Conservation (phyloP, 495 filamentous ascomycete species). For the Aspergillus haitiensis region DNA sequence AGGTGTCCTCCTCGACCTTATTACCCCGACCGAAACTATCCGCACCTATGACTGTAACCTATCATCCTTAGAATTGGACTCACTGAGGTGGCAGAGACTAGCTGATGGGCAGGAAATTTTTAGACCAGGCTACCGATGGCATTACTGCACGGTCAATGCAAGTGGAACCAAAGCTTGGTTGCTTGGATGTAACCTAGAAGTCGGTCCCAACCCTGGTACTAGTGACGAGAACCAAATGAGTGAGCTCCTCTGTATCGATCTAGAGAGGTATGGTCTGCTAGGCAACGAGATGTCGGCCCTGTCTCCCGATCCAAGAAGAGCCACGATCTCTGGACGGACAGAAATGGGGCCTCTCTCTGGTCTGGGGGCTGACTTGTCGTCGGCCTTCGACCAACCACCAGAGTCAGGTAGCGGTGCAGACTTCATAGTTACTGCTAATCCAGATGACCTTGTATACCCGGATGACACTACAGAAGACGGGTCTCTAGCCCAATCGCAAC, state of each 20-base stretch:
- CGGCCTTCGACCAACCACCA: slow-evolving; percentile 78
- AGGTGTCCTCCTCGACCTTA: slow-evolving; percentile 86
- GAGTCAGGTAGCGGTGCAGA: slow-evolving; percentile 80
- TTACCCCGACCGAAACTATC: slow-evolving; percentile 86
- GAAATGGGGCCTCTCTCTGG: slow-evolving; percentile 53
- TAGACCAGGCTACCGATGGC: slow-evolving; percentile 84
- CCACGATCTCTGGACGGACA: slow-evolving; percentile 52
- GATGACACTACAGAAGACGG: slow-evolving; percentile 52
- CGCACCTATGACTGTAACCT: slow-evolving; percentile 82
- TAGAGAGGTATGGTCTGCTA: slow-evolving; percentile 80
- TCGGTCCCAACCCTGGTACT: slow-evolving; percentile 48
- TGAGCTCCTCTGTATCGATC: slow-evolving; percentile 87
- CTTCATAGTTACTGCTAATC: slow-evolving; percentile 79
- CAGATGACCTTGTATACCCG: slow-evolving; percentile 64
- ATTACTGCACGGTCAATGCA: slow-evolving; percentile 93
- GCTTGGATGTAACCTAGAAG: slow-evolving; percentile 82
- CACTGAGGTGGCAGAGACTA: slow-evolving; percentile 87
- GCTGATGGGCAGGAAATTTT: slow-evolving; percentile 94
- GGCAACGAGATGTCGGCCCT: slow-evolving; percentile 72
- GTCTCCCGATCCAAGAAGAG: slow-evolving; percentile 55
- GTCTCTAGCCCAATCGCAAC: slow-evolving; percentile 42
- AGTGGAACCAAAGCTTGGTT: slow-evolving; percentile 95
- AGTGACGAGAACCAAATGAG: slow-evolving; percentile 84
- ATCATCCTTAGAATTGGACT: slow-evolving; percentile 79
- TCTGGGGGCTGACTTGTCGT: slow-evolving; percentile 77